Conservation (phyloP, 306 rosid species). For the Cucurbita maxima region DNA sequence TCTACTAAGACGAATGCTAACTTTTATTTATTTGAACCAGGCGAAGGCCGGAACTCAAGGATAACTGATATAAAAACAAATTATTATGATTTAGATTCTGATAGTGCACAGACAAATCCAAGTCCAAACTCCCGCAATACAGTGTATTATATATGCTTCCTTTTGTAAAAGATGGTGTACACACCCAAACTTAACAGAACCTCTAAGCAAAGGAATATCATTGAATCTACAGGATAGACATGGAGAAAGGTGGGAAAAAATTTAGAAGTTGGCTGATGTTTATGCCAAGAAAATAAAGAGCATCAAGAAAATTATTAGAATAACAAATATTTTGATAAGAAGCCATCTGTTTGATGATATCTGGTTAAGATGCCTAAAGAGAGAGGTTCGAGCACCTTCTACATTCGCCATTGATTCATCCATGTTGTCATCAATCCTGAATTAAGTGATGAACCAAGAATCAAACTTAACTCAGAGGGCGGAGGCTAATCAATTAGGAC, state of each 20-base stretch:
- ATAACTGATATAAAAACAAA: too few relatives aligned
- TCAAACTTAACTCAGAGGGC: slow-evolving; percentile 4
- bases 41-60: too few relatives aligned
- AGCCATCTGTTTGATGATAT: slow-evolving; percentile 91
- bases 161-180: not conserved
- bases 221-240: not conserved
- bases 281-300: slow-evolving; percentile 75
- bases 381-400: slow-evolving; percentile 80
- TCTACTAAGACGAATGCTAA: too few relatives aligned
- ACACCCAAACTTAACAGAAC: not conserved
- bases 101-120: not conserved
- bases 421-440: slow-evolving; percentile 92
- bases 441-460: not conserved
- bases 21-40: too few relatives aligned
- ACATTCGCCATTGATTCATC: slow-evolving; percentile 80
- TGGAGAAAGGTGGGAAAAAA: slow-evolving; percentile 11
- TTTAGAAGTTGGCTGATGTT: slow-evolving; percentile 8
- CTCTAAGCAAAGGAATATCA: not conserved
- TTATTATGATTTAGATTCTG: not conserved
- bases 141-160: not conserved
- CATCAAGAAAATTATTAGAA: slow-evolving; percentile 55
- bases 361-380: slow-evolving; percentile 67
- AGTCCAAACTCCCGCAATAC: not conserved
- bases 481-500: not conserved
- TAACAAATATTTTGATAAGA: slow-evolving; percentile 62